Evolutionary conservation across 805 yeast species (phyloP), one percentile per base, ranked within the genome.

Genomic region (Clavispora phyllophila): DNA sequence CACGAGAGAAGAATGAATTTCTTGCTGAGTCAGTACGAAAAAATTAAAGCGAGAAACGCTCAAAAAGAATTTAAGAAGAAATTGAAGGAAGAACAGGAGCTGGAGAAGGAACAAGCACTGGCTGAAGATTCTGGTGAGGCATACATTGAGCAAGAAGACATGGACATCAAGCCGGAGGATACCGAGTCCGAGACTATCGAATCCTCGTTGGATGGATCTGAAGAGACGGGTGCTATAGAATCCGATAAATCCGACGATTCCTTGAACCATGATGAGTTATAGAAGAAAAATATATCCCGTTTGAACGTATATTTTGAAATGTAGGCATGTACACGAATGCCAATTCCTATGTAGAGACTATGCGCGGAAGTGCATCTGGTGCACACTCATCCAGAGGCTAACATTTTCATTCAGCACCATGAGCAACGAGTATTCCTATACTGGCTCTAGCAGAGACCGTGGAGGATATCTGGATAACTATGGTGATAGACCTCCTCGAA

Each of bases 31-130:
- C 65, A 61, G 42, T 56, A 59, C 35, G 59, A 59, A 6, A 59
- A 53, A 20, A 56, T 68, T 37, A 35, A 55, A 22, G 60, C 56
- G 34, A 66, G 71, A 50, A 62, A 60, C 42, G 44, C 45, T 10
- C 62, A 61, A 43, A 62, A 60, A 44, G 69, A 66, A 43, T 49
- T 54, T 31, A 63, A 65, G 49, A 60, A 59, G 33, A 60, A 61
- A 49, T 45, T 62, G 43, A 68, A 60, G 44, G 55, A 61, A 39
- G 58, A 50, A 31, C 52, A 55, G 36, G 47, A 50, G 42, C 51
- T 52, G 27, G 42, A 27, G 4, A 40, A 31, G 15, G 48, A 33
- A 7, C 50, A 47, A 31, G 36, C 14, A 1, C 48, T 44, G 15
- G 44, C 39, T 24, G 40, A 31, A 3, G 51, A 33, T 26, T 41